Evolutionary conservation across 169 alveolate genomes (phyloP).

Genomic region (Neospora caninum): DNA sequence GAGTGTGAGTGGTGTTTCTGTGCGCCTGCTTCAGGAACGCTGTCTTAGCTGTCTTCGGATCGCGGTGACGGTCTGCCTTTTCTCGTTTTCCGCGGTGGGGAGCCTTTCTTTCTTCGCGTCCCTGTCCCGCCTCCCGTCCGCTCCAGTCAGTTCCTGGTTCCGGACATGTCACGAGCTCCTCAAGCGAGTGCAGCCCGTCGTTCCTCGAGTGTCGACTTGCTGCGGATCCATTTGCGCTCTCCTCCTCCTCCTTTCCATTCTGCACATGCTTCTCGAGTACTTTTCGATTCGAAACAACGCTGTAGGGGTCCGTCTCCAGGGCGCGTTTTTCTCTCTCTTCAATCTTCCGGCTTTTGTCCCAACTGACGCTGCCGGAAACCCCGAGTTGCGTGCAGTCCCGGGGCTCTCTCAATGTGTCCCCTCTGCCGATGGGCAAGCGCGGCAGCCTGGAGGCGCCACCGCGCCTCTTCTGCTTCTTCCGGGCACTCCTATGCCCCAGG

Average conservation of each 20-base stretch:
- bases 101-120: conserved; percentile 15
- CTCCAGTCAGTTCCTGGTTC: not conserved
- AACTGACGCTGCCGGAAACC: not conserved
- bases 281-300: conserved; percentile 18
- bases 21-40: not conserved
- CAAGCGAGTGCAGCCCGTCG: not conserved
- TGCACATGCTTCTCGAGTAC: conserved; percentile 1
- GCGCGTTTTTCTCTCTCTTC: conserved; percentile 31
- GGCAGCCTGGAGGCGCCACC: not conserved
- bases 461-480: conserved; percentile 22
- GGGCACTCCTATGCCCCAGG: not conserved
- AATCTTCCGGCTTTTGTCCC: conserved; percentile 6
- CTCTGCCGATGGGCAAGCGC: not conserved
- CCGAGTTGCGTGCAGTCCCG: not conserved
- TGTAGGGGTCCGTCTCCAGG: conserved; percentile 7
- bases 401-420: conserved; percentile 24
- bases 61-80: not conserved
- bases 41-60: not conserved
- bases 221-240: conserved; percentile 22
- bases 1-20: not conserved
- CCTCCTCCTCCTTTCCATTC: not conserved
- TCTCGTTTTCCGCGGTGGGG: not conserved
- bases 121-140: not conserved
- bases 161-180: not conserved
- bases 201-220: conserved; percentile 23